Conservation (phyloP, 2,329 filamentous ascomycete genomes). For the Chaetomium sp. region DNA sequence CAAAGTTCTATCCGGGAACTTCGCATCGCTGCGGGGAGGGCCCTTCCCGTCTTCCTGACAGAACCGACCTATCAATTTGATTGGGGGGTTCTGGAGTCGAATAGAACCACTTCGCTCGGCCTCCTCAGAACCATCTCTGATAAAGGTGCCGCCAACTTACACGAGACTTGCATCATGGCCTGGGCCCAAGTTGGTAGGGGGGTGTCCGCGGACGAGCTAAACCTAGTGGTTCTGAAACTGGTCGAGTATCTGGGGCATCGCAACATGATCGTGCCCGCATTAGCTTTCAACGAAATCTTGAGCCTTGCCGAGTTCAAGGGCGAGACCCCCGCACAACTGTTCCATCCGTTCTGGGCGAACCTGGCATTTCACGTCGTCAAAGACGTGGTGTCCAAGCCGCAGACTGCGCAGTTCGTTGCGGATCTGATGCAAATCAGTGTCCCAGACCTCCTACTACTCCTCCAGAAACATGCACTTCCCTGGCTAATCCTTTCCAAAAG, state of each 20-base stretch:
- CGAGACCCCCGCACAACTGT: constrained; percentile 59
- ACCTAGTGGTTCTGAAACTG: constrained; percentile 75
- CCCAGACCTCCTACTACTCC: constrained; percentile 64
- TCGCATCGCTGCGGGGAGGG: constrained; percentile 69
- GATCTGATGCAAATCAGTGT: constrained; percentile 74
- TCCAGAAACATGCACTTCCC: constrained; percentile 77
- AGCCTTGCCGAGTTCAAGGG: constrained; percentile 62
- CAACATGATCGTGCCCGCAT: constrained; percentile 70
- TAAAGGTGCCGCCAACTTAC: constrained; percentile 57
- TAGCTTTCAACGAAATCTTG: constrained; percentile 76
- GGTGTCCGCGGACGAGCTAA: constrained; percentile 74
- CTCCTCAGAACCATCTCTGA: constrained; percentile 68
- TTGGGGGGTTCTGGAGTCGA: constrained; percentile 46
- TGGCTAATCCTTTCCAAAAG: constrained; percentile 76
- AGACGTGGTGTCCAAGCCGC: constrained; percentile 73
- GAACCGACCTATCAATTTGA: constrained; percentile 32
- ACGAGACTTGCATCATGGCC: constrained; percentile 79
- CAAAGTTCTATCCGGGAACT: constrained; percentile 81
- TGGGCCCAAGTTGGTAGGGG: constrained; percentile 79
- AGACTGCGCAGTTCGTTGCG: constrained; percentile 71
- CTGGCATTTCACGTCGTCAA: constrained; percentile 77
- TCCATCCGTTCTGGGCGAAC: constrained; percentile 83
- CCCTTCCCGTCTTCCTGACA: constrained; percentile 48
- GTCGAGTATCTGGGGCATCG: constrained; percentile 81
- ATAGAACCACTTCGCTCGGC: constrained; percentile 63